These are phyloP conservation scores for Boletus putidus DNA, from an alignment of 1,284 basidiomycete species.

Conservation along the genomic window DNA sequence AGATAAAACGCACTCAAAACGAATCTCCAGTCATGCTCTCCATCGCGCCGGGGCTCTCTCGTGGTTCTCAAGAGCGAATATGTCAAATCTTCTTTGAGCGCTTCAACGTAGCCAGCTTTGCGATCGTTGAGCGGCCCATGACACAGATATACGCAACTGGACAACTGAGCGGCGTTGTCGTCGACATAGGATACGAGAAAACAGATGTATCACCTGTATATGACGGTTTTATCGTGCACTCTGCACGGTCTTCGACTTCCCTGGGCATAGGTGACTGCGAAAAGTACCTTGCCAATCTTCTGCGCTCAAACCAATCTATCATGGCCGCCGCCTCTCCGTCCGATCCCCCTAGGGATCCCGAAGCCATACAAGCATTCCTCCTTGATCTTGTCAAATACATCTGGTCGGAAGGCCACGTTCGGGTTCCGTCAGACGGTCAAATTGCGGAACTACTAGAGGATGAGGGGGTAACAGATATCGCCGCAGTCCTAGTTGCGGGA, in stretches of 20 bases:
- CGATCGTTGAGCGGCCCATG: slow-evolving; percentile 82
- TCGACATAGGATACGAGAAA: slow-evolving; percentile 80
- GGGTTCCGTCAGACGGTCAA: slow-evolving; percentile 71
- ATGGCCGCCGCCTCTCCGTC: slow-evolving; percentile 61
- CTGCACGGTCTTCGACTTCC: slow-evolving; percentile 57
- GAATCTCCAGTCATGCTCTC: slow-evolving; percentile 84
- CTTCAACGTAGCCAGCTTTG: slow-evolving; percentile 90
- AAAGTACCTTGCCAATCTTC: slow-evolving; percentile 68
- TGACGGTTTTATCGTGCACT: slow-evolving; percentile 71
- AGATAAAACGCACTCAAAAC: slow-evolving; percentile 81
- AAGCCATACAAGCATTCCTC: slow-evolving; percentile 50
- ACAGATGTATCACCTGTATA: slow-evolving; percentile 80
- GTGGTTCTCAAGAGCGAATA: slow-evolving; percentile 70
- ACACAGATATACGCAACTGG: slow-evolving; percentile 84
- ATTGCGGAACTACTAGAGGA: slow-evolving; percentile 64
- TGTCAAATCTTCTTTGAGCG: slow-evolving; percentile 92
- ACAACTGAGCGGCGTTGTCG: slow-evolving; percentile 73
- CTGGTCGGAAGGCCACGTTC: slow-evolving; percentile 62
- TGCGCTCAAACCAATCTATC: slow-evolving; percentile 66
- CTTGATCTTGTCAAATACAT: slow-evolving; percentile 60
- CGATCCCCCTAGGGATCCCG: slow-evolving; percentile 47
- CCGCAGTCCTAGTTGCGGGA: slow-evolving; percentile 77
- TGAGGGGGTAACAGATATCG: slow-evolving; percentile 84
- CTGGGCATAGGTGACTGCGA: slow-evolving; percentile 78
- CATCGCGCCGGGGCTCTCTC: slow-evolving; percentile 69